Evolutionary conservation across 768 basidiomycete species (phyloP), one percentile per base, ranked within the genome.

Genomic region (Auriculariales sp.): DNA sequence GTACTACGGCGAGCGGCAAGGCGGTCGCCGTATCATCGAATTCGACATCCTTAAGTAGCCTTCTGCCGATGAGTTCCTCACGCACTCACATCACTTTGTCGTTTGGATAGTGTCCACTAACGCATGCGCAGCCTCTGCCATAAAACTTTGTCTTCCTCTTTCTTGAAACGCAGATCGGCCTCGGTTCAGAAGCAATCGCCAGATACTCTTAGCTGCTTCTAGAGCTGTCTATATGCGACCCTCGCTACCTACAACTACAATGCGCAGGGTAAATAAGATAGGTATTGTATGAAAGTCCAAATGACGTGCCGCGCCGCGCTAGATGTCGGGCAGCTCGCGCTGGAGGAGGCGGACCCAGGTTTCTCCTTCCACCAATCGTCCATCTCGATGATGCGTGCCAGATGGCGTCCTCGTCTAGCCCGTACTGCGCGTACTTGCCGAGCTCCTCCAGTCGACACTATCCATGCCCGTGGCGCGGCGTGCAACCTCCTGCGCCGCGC

Each of bases 301-400:
- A 17, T 12, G 17, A 34, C 33, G 3, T 22, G 35, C 5, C 5
- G 17, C 35, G 17, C 22, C n/a, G 10, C 45, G 31, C 44, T 57
- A 69, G 56, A 75, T 47, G 65, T 92, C 90, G n/a, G 89, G 89
- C 49, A 92, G 64, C 63, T 93, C 89, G 60, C 90, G 71, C 55
- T 81, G 79, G 57, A 88, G 77, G 49, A 93, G 65, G 52, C 90
- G 69, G 32, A 71, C 78, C 88, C 89, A 94, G 46, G 89, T 93
- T 78, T 85, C 58, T 91, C 87, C 59, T 78, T 88, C 90, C 91
- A 93, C 88, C 86, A 89, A 33, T 89, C 87, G 17, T 83, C 78
- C 81, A 90, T 84, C 47, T 71, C 70, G 54, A 83, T 75, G 30
- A 94, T 81, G 35, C 81, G 72, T 83, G 83, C 82, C 91, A 93